phyloP scores from a whole-genome alignment of 192 early-diverging fungal species.

The Umbelopsis ramanniana region DNA sequence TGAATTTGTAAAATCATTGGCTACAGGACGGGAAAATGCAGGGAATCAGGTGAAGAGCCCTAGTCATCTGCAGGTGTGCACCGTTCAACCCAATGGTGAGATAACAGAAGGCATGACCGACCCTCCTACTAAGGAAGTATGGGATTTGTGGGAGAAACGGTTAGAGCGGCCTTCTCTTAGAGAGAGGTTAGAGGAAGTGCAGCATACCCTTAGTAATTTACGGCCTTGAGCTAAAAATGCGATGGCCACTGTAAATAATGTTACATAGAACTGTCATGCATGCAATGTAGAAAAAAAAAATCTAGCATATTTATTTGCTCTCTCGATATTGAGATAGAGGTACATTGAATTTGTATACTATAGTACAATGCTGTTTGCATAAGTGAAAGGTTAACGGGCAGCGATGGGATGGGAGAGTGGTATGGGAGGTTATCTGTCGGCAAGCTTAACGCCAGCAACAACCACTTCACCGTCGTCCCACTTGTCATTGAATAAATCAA shows the following conservation, averaged over 20 bases:
- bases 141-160: background rate
- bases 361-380: conserved; percentile 17
- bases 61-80: background rate
- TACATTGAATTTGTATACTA: background rate
- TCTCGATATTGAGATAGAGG: too few species aligned
- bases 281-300: background rate
- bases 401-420: background rate
- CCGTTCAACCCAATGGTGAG: background rate
- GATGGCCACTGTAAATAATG: background rate
- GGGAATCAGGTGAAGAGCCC: background rate
- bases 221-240: background rate
- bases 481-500: conserved; percentile 48
- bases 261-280: background rate
- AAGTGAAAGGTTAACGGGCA: background rate
- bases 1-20: conserved; percentile 18
- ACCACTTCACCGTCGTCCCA: conserved; percentile 21
- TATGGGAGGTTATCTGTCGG: conserved; percentile 20
- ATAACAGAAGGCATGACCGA: background rate
- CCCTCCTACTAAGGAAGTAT: background rate
- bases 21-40: background rate
- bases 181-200: conserved; percentile 5
- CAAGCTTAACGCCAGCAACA: conserved; percentile 7
- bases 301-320: background rate
- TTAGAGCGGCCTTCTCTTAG: background rate
- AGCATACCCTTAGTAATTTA: background rate